Conservation (phyloP, 495 filamentous ascomycete genomes). For the Amphirosellinia nigrospora region DNA sequence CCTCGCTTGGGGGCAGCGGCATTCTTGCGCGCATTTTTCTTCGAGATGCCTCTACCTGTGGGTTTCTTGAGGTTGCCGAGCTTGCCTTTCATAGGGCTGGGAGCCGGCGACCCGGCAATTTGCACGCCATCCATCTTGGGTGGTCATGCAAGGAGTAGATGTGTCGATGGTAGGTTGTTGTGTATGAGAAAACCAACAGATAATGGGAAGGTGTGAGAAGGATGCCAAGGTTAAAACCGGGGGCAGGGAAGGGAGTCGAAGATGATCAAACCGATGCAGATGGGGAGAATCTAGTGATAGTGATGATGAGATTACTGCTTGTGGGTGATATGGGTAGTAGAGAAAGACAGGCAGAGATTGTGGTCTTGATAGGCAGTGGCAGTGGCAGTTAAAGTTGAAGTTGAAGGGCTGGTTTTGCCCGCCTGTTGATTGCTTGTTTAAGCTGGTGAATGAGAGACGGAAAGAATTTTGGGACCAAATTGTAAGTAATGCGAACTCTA, state of each 20-base stretch:
- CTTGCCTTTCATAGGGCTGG: constrained; percentile 42
- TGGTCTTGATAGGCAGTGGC: neutral
- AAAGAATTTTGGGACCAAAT: constrained; percentile 18
- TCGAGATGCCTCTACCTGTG: constrained; percentile 34
- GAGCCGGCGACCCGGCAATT: constrained; percentile 38
- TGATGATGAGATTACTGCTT: constrained; percentile 2
- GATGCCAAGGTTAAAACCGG: neutral
- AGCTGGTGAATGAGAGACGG: constrained; percentile 18
- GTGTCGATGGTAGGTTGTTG: neutral
- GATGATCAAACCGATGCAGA: constrained; percentile 4
- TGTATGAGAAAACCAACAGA: neutral
- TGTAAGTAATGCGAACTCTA: neutral
- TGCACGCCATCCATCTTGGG: constrained; percentile 41
- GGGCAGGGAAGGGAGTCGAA: neutral
- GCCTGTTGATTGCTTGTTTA: constrained; percentile 10
- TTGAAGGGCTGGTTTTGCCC: neutral
- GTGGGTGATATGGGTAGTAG: neutral
- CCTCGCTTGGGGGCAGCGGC: constrained; percentile 38
- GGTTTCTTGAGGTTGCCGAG: constrained; percentile 31
- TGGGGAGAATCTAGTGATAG: neutral
- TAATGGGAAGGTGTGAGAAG: neutral
- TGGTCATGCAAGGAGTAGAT: constrained; percentile 6
- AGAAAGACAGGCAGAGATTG: neutral
- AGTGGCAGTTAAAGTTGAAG: neutral
- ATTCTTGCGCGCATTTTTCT: constrained; percentile 39